Base-by-base conservation (phyloP, 192 early-diverging fungal genomes). In the Helicostylum pulchrum region DNA sequence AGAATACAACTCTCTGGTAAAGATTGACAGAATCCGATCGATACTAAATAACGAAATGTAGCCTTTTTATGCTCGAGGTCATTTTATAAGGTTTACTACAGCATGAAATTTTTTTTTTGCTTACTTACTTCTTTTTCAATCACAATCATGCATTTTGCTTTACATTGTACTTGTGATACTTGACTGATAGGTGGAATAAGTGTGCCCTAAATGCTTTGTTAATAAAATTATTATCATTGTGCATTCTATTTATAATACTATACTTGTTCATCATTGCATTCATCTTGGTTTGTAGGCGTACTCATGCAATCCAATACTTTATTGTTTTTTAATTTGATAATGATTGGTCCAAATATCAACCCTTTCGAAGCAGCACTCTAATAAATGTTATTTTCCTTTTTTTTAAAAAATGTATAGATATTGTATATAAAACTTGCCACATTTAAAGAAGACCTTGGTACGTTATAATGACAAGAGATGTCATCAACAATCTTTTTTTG, bases 41-140 rank as follows among this genome's bases (percentile, higher is more conserved):
- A 67, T 20, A 68, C 47, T 2, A 73, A 39, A 52, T 67, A 44
- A 9, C 66, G 60, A 54, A 73, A 73, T 9, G 61, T 68, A 32
- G 71, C 62, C 71, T 73, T 0, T 26, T 0, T 26, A 26, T 26
- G 26, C 2, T 2, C 2, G 26, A 26, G 26, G 26, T 26, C 26
- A 26, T 26, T n/a, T n/a, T 26, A 26, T 26, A 26, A 26, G 26
- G 26, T 26, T 26, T 26, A 26, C 26, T 26, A 26, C 26, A 26
- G 26, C 26, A 26, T 26, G 2, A 26, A 26, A 2, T 14, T n/a
- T 3, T 26, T 19, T 31, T 15, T 30, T 48, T 26, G 0, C 2
- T 15, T n/a, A n/a, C n/a, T 36, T 61, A 62, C 71, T 43, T 73
- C 71, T 64, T 73, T 73, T 49, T 73, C 71, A 48, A 70, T 54